Conservation (phyloP, 306 rosid species). For the Psophocarpus tetragonolobus region DNA sequence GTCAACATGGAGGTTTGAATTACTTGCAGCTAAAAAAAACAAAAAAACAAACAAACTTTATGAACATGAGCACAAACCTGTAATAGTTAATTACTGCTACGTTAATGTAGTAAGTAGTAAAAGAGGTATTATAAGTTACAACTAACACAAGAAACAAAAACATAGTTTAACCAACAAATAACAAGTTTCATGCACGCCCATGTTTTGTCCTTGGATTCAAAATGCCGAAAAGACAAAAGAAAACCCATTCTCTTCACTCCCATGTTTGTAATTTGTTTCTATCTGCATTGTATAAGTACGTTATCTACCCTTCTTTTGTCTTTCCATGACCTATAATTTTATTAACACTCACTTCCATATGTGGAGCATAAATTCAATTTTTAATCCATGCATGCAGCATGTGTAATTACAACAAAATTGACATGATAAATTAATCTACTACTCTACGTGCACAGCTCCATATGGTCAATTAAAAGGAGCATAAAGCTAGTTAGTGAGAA, state of each 20-base stretch:
- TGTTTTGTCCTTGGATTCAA: not conserved
- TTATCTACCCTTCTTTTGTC: constrained; percentile 37
- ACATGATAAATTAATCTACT: not conserved
- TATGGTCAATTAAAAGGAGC: not conserved
- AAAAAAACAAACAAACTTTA: not conserved
- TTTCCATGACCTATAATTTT: not conserved
- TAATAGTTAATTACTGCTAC: not conserved
- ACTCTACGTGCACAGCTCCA: not conserved
- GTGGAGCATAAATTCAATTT: constrained; percentile 32
- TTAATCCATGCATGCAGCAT: constrained; percentile 40
- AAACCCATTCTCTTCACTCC: not conserved
- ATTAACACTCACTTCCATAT: constrained; percentile 44
- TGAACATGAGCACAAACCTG: not conserved
- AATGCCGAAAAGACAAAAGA: constrained; percentile 31
- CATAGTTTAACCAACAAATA: constrained; percentile 22
- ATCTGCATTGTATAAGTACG: not conserved
- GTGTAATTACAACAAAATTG: constrained; percentile 17
- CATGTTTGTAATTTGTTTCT: not conserved
- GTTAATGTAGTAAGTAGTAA: not conserved
- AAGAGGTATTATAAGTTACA: not conserved
- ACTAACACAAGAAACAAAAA: constrained; percentile 21
- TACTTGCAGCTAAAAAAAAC: not conserved
- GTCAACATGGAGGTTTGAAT: not conserved
- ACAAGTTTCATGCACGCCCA: constrained; percentile 30
- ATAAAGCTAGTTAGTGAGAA: constrained; percentile 7